Base-by-base conservation (phyloP, 176 grass and related monocot species). In the Puya raimondii region DNA sequence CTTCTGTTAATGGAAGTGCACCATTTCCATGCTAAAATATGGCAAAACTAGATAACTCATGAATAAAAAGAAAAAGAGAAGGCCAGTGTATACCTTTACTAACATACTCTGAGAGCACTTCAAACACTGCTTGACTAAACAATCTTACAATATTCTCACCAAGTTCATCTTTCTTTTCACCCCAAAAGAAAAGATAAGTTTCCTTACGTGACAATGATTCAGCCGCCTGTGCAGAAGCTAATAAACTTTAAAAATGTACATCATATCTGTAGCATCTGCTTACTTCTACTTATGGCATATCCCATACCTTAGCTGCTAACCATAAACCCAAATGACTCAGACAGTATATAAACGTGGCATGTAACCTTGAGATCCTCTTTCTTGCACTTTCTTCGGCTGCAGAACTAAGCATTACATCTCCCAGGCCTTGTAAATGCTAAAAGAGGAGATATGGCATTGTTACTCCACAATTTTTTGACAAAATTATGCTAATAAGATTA, bases 141-240 rank as follows among this genome's bases (percentile, higher is more conserved):
- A 80, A 82, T 83, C 59, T 85, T 71, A 82, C 10, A 64, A 64
- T 75, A 56, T 73, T 49, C 7, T 96, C 91, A 70, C 70, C 49
- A 49, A 59, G 65, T 65, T 71, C 73, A 82, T 96, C 72, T 59
- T 78, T 26, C 27, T 54, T 65, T 72, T 85, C 78, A 42, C 79
- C 81, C 87, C 84, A 90, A 71, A 90, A 96, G 48, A 70, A 85
- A 48, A 87, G 12, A 58, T 72, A 75, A 9, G 25, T 87, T 74
- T 81, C 70, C 2, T 67, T 79, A 2, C 13, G 50, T 66, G 87
- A 85, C 52, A 81, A 79, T 66, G 81, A 8, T 63, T 96, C 82
- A 63, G 87, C 91, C 78, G 87, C 91, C 91, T 96, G 81, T 66
- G 49, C 15, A 71, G 65, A 67, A 77, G 57, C 52, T 23, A 42